These are phyloP conservation scores for Pseudozyma hubeiensis DNA, from an alignment of 1,284 basidiomycete species.

Conservation along the genomic window DNA sequence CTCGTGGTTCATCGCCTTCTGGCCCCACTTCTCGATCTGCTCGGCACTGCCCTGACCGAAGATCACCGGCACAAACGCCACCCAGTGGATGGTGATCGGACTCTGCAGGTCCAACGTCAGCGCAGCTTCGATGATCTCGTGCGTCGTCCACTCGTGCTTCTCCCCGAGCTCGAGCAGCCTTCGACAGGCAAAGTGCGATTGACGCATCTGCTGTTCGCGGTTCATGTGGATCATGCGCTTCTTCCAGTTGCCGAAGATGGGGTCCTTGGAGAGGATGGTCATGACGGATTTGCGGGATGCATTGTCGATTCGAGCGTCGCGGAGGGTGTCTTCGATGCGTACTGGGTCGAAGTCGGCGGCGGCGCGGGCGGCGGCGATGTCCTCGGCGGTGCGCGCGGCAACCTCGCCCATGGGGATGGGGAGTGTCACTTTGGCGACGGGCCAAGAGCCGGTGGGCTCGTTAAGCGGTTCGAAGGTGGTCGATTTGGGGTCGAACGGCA, in stretches of 20 bases:
- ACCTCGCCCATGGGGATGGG: slow-evolving; percentile 59
- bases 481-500: slow-evolving; percentile 43
- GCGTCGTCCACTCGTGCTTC: slow-evolving; percentile 58
- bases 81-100: slow-evolving; percentile 62
- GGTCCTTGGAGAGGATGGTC: slow-evolving; percentile 48
- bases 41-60: slow-evolving; percentile 57
- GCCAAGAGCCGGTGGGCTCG: slow-evolving; percentile 32
- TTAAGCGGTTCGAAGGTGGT: slow-evolving; percentile 47
- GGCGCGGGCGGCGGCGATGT: slow-evolving; percentile 51
- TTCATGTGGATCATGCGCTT: slow-evolving; percentile 63
- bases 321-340: slow-evolving; percentile 58
- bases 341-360: slow-evolving; percentile 51
- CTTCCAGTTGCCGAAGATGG: slow-evolving; percentile 63
- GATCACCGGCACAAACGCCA: slow-evolving; percentile 66
- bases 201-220: slow-evolving; percentile 61
- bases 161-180: slow-evolving; percentile 59
- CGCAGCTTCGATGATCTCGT: slow-evolving; percentile 61
- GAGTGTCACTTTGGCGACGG: slow-evolving; percentile 50
- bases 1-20: slow-evolving; percentile 63
- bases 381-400: slow-evolving; percentile 48
- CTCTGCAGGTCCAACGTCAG: slow-evolving; percentile 57
- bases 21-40: slow-evolving; percentile 62
- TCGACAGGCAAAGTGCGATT: slow-evolving; percentile 60
- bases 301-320: slow-evolving; percentile 61
- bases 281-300: slow-evolving; percentile 54